A percentile compares a stretch with the other conserved stretches of the same genome.
Conservation (phyloP, 2,329 filamentous ascomycete species). For the Plenodomus biglobosus region DNA sequence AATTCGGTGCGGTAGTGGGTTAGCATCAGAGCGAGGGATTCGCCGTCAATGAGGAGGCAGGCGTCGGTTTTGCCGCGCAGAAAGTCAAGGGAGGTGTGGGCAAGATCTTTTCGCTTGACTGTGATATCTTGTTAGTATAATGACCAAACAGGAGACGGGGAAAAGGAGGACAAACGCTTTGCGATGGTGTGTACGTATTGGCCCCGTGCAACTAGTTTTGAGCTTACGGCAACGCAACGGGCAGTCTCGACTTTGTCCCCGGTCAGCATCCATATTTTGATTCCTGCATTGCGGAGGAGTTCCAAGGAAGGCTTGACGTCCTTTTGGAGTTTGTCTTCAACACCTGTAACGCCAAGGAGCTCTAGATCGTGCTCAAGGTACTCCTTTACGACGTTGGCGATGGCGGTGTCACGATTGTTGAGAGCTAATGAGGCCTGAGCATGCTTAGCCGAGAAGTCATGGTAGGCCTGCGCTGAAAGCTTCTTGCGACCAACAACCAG, state of each 20-base stretch:
- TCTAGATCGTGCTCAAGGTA: conserved; percentile 88
- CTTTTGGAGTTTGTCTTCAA: conserved; percentile 93
- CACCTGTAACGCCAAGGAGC: conserved; percentile 92
- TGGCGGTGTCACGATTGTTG: conserved; percentile 74
- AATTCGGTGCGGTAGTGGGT: conserved; percentile 81
- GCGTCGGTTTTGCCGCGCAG: conserved; percentile 82
- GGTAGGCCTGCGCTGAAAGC: conserved; percentile 75
- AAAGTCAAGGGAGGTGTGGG: conserved; percentile 85
- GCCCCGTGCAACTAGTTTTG: conserved; percentile 87
- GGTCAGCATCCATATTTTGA: conserved; percentile 99
- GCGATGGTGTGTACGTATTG: conserved; percentile 95
- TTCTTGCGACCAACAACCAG: conserved; percentile 92
- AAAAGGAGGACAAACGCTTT: conserved; percentile 54
- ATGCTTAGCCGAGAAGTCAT: conserved; percentile 74
- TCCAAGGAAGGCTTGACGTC: conserved; percentile 96
- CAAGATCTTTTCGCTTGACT: conserved; percentile 78
- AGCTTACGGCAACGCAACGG: conserved; percentile 90
- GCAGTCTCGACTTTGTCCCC: conserved; percentile 98
- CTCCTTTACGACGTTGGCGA: conserved; percentile 76
- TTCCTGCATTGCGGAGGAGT: conserved; percentile 90
- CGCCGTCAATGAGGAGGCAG: conserved; percentile 91
- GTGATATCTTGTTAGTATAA: conserved; percentile 4
- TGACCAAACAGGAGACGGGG: background rate
- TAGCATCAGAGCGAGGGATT: conserved; percentile 82
- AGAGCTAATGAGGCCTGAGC: conserved; percentile 80